phyloP scores from a whole-genome alignment of 495 filamentous ascomycete species.

The Pyrenula massariospora region DNA sequence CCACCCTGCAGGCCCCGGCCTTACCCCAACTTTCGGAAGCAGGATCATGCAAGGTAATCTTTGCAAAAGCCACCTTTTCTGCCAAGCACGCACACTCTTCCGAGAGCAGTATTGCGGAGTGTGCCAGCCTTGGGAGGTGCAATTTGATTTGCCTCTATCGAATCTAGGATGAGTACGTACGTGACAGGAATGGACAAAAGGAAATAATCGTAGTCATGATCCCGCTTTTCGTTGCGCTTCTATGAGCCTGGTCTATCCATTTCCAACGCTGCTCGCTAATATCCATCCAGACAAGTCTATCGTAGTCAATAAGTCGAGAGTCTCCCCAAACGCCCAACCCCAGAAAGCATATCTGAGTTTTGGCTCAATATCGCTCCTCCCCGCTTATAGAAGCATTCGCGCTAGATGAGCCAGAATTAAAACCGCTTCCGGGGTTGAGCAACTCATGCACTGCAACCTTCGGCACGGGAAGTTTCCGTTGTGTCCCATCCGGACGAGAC shows the following conservation, averaged over 20 bases:
- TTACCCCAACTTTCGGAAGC: not conserved
- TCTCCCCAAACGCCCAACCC: not conserved
- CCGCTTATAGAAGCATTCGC: slow-evolving; percentile 31
- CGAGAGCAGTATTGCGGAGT: not conserved
- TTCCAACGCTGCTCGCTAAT: not conserved
- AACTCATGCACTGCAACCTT: slow-evolving; percentile 86
- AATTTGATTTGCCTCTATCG: not conserved
- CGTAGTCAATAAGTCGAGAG: not conserved
- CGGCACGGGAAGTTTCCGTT: slow-evolving; percentile 88
- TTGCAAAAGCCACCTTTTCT: not conserved
- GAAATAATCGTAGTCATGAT: no score
- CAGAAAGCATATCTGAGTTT: no score
- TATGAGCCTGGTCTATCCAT: not conserved
- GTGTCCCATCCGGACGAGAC: slow-evolving; percentile 70
- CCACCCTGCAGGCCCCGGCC: not conserved
- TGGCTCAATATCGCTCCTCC: slow-evolving; percentile 12
- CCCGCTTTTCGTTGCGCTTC: not conserved
- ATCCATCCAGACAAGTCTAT: not conserved
- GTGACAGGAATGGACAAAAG: no score
- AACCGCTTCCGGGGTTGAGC: slow-evolving; percentile 53
- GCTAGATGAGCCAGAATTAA: slow-evolving; percentile 42
- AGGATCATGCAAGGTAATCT: not conserved
- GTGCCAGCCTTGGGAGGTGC: not conserved
- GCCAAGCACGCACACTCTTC: not conserved
- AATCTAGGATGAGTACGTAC: no score